Conservation (phyloP, 2,329 filamentous ascomycete genomes). For the Aspergillus sp. region DNA sequence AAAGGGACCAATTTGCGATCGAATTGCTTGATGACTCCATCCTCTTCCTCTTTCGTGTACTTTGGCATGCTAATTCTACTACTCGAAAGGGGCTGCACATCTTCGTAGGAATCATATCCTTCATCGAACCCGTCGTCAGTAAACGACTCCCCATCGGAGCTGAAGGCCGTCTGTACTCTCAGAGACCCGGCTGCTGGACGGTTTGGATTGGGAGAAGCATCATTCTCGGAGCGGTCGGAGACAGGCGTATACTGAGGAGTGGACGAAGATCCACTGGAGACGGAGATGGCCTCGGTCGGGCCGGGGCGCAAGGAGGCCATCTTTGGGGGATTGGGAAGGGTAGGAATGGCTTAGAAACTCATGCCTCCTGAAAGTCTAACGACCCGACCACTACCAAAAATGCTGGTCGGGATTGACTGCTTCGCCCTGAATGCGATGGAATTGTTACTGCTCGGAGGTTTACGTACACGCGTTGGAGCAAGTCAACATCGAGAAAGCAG, state of each 20-base stretch:
- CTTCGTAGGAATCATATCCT: conserved; percentile 32
- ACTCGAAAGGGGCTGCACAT: conserved; percentile 16
- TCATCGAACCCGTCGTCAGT: conserved; percentile 30
- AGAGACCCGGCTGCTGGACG: conserved; percentile 26
- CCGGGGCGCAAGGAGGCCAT: conserved; percentile 30
- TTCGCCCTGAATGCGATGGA: neutral
- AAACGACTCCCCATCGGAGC: conserved; percentile 19
- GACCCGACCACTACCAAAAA: neutral
- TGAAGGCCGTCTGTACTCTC: conserved; percentile 40
- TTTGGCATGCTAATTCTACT: conserved; percentile 29
- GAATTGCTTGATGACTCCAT: conserved; percentile 69
- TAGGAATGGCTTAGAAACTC: conserved; percentile 5
- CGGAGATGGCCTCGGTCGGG: conserved; percentile 29
- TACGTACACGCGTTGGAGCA: neutral
- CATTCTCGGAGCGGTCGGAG: conserved; percentile 34
- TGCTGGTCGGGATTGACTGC: neutral
- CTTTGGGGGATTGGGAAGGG: neutral
- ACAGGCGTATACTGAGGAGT: conserved; percentile 37
- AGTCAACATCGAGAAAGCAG: neutral
- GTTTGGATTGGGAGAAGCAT: conserved; percentile 13
- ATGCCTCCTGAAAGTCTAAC: neutral
- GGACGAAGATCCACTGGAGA: conserved; percentile 25
- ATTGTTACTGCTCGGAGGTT: neutral
- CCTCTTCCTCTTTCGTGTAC: conserved; percentile 67
- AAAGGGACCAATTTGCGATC: conserved; percentile 78